Conservation (phyloP, 306 rosid species). For the Vigna hirtella region DNA sequence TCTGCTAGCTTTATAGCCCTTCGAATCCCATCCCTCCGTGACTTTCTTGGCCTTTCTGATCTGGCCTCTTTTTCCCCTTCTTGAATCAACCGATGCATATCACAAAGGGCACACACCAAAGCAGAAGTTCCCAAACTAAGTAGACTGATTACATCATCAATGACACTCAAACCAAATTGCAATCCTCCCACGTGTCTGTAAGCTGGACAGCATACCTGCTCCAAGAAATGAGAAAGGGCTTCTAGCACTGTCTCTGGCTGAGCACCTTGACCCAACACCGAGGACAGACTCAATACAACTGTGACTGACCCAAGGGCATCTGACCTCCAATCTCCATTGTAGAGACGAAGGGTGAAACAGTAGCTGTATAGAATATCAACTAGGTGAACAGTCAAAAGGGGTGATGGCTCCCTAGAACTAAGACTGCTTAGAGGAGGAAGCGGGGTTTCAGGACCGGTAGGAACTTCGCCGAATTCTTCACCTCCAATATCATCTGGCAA, state of each 20-base stretch:
- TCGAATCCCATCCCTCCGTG: constrained; percentile 53
- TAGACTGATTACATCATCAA: constrained; percentile 64
- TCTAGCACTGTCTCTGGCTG: constrained; percentile 74
- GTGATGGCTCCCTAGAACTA: constrained; percentile 79
- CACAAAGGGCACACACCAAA: constrained; percentile 68
- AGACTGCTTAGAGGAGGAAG: constrained; percentile 79
- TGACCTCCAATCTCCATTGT: constrained; percentile 88
- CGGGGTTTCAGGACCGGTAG: constrained; percentile 72
- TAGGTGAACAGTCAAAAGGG: constrained; percentile 74
- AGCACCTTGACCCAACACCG: constrained; percentile 73
- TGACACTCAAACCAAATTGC: constrained; percentile 68
- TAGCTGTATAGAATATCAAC: constrained; percentile 81
- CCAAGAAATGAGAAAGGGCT: constrained; percentile 78
- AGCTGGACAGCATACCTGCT: constrained; percentile 78
- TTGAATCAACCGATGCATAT: constrained; percentile 69
- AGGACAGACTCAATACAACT: constrained; percentile 73
- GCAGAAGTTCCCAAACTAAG: constrained; percentile 66
- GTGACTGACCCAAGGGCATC: constrained; percentile 72
- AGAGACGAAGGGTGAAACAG: constrained; percentile 82
- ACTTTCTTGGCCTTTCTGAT: constrained; percentile 60
- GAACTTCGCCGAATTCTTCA: constrained; percentile 58
- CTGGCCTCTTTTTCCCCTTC: constrained; percentile 68
- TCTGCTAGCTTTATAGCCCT: constrained; percentile 71
- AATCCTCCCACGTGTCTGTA: constrained; percentile 76
- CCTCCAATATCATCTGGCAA: constrained; percentile 41